A percentile compares a stretch with the other conserved stretches of the same genome.
Conservation (phyloP, 2,329 filamentous ascomycete genomes). For the Pseudogymnoascus sp. region DNA sequence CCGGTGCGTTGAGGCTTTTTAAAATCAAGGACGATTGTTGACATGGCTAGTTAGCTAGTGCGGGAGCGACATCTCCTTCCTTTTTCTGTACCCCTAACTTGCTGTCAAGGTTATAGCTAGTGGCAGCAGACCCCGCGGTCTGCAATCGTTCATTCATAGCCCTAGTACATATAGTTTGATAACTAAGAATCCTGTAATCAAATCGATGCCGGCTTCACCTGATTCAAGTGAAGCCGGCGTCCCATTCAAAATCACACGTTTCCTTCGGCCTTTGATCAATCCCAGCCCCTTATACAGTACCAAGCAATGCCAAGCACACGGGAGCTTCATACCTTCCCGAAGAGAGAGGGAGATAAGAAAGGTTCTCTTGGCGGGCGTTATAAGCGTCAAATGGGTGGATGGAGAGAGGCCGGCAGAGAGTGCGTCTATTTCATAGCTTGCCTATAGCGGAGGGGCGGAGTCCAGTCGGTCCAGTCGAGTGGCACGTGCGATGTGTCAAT, state of each 20-base stretch:
- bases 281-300: not conserved
- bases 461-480: not conserved
- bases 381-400: not conserved
- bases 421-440: not conserved
- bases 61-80: not conserved
- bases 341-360: conserved; percentile 6
- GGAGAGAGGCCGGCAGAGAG: not conserved
- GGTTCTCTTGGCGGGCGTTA: not conserved
- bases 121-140: not conserved
- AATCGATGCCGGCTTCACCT: not conserved
- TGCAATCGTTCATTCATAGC: not conserved
- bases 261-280: not conserved
- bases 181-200: not conserved
- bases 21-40: not conserved
- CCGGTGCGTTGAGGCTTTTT: not conserved
- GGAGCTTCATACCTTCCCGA: not conserved
- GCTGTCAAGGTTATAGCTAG: not conserved
- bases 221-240: not conserved
- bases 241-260: not conserved
- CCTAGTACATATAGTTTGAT: not conserved
- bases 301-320: conserved; percentile 4
- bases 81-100: not conserved
- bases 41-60: not conserved
- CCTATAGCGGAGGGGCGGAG: not conserved
- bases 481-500: not conserved